Evolutionary conservation across 441 rosid genomes (phyloP).

Genomic region (Adansonia madagascariensis): DNA sequence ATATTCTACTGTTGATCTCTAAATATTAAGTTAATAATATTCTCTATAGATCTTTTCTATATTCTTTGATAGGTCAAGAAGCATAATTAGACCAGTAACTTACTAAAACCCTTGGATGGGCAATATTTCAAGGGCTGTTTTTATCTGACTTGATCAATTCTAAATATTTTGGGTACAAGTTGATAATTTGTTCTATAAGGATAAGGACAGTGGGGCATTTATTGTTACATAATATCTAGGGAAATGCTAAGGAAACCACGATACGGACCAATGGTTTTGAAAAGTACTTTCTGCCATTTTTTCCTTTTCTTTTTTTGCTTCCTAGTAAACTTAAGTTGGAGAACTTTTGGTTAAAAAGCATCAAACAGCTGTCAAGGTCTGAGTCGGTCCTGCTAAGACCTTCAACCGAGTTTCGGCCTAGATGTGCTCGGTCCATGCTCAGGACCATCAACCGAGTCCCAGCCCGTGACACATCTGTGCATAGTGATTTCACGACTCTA

Average conservation of each 20-base stretch:
- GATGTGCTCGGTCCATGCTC: no score
- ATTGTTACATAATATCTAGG: background rate
- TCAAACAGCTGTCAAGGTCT: background rate
- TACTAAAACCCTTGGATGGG: background rate
- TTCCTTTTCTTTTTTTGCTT: no score
- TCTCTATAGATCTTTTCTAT: background rate
- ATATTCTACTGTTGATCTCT: background rate
- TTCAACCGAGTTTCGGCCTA: no score
- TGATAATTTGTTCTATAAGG: background rate
- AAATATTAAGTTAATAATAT: background rate
- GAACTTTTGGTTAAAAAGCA: background rate
- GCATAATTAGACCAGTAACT: background rate
- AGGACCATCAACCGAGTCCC: no score
- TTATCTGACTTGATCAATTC: background rate
- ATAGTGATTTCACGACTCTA: no score
- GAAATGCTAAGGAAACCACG: background rate
- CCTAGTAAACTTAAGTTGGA: background rate
- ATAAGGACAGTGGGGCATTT: background rate
- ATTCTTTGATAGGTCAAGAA: constrained; percentile 1
- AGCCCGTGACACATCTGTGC: no score
- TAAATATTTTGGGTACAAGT: background rate
- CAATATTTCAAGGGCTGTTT: background rate
- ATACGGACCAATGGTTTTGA: background rate
- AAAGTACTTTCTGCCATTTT: no score
- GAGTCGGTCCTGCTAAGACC: no score